Evolutionary conservation across 1,284 basidiomycete species (phyloP).

Genomic region (Xerocomus nothofagi): DNA sequence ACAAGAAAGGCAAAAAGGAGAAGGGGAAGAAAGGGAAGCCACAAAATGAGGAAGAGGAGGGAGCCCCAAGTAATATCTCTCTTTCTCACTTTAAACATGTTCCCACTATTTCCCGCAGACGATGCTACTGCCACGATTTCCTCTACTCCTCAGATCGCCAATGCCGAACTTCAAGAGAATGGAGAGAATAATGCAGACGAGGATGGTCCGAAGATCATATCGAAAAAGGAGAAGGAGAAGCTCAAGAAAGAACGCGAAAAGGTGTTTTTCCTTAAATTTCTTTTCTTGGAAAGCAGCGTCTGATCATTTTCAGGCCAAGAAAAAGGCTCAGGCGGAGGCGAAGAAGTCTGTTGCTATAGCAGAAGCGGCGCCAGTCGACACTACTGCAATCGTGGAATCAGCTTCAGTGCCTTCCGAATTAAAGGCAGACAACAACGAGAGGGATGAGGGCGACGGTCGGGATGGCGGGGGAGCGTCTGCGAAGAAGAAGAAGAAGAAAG

Average conservation of each 20-base stretch:
- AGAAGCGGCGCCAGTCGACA: constrained; percentile 28
- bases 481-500: constrained; percentile 91
- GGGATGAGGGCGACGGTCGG: constrained; percentile 52
- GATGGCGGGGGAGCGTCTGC: constrained; percentile 52
- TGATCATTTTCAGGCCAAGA: constrained; percentile 71
- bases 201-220: constrained; percentile 60
- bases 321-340: constrained; percentile 88
- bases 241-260: constrained; percentile 95
- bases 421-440: constrained; percentile 34
- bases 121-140: constrained; percentile 33
- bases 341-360: constrained; percentile 58
- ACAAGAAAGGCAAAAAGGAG: constrained; percentile 49
- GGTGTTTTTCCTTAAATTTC: constrained; percentile 41
- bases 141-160: constrained; percentile 17
- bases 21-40: constrained; percentile 49
- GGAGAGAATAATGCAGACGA: constrained; percentile 52
- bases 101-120: constrained; percentile 19
- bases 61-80: constrained; percentile 25
- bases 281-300: constrained; percentile 1
- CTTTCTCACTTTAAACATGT: constrained; percentile 1
- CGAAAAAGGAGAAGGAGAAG: constrained; percentile 93
- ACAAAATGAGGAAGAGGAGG: constrained; percentile 44
- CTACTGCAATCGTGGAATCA: constrained; percentile 15
- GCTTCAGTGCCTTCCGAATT: constrained; percentile 23
- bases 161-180: constrained; percentile 37